Evolutionary conservation across 352 stramenopile species (phyloP).

Genomic region (Globisporangium apiculatum): DNA sequence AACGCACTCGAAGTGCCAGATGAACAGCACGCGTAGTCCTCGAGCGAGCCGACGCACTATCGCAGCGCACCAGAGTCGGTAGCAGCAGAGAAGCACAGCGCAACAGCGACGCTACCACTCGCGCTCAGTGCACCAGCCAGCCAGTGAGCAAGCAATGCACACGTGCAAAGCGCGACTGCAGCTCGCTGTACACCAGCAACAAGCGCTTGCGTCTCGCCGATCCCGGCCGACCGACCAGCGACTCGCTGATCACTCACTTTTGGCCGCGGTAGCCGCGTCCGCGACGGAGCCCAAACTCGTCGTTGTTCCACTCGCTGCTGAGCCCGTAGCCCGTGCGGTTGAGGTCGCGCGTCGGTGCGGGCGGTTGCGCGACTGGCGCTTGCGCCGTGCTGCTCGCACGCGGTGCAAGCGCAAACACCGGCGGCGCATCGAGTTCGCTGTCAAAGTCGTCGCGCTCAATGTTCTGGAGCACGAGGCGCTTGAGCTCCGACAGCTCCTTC

Average conservation of each 20-base stretch:
- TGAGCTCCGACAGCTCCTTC: slow-evolving; percentile 84
- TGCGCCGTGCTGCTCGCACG: slow-evolving; percentile 7
- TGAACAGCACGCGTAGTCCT: too few relatives aligned
- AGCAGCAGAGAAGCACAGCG: too few relatives aligned
- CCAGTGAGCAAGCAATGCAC: too few relatives aligned
- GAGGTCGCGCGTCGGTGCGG: slow-evolving; percentile 17
- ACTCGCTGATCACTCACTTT: slow-evolving; percentile 26
- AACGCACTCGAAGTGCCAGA: too few relatives aligned
- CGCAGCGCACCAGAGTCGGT: too few relatives aligned
- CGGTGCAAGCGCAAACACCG: slow-evolving; percentile 9
- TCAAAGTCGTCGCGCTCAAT: slow-evolving; percentile 80
- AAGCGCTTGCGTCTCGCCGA: too few relatives aligned
- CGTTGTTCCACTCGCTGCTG: slow-evolving; percentile 79
- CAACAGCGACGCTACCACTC: too few relatives aligned
- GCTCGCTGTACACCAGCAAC: too few relatives aligned
- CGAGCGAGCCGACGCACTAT: too few relatives aligned
- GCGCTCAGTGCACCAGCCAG: too few relatives aligned
- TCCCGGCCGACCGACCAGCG: too few relatives aligned
- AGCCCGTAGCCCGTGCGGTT: slow-evolving; percentile 48
- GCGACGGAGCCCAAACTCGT: slow-evolving; percentile 69
- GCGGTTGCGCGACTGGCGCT: slow-evolving; percentile 3
- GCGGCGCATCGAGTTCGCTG: slow-evolving; percentile 6
- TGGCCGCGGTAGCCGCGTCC: slow-evolving; percentile 55
- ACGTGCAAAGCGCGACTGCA: too few relatives aligned
- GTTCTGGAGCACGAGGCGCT: slow-evolving; percentile 81